phyloP scores from a whole-genome alignment of 169 alveolate genomes.

The Toxoplasma gondii region DNA sequence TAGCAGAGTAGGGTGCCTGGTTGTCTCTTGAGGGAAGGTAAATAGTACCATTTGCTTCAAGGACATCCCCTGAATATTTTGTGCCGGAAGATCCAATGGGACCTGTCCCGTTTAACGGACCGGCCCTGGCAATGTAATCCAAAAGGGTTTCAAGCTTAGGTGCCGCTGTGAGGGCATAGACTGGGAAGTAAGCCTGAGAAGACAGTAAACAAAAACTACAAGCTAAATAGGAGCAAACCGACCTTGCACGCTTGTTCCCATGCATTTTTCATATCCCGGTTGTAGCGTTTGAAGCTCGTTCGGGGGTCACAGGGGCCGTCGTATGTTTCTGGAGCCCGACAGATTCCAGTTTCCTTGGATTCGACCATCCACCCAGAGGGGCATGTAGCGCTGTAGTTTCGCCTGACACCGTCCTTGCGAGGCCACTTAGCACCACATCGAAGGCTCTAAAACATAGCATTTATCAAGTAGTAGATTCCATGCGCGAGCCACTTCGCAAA shows the following conservation, averaged over 20 bases:
- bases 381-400: slow-evolving; percentile 59
- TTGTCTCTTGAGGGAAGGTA: slow-evolving; percentile 50
- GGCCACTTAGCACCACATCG: slow-evolving; percentile 65
- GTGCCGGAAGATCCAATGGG: slow-evolving; percentile 58
- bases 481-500: background rate
- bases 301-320: slow-evolving; percentile 60
- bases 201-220: background rate
- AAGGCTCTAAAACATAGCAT: slow-evolving; percentile 10
- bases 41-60: slow-evolving; percentile 52
- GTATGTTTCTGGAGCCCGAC: slow-evolving; percentile 59
- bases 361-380: slow-evolving; percentile 63
- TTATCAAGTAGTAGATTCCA: background rate
- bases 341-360: slow-evolving; percentile 42
- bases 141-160: slow-evolving; percentile 35
- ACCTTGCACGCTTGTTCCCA: slow-evolving; percentile 67
- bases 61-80: slow-evolving; percentile 36
- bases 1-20: background rate
- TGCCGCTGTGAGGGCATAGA: slow-evolving; percentile 34
- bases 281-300: slow-evolving; percentile 32
- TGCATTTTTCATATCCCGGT: slow-evolving; percentile 47
- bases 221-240: background rate
- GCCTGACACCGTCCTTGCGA: slow-evolving; percentile 37
- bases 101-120: slow-evolving; percentile 31
- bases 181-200: slow-evolving; percentile 58
- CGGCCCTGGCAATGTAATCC: background rate